Conservation (phyloP, 2,329 filamentous ascomycete genomes). For the Neodidymelliopsis sp. region DNA sequence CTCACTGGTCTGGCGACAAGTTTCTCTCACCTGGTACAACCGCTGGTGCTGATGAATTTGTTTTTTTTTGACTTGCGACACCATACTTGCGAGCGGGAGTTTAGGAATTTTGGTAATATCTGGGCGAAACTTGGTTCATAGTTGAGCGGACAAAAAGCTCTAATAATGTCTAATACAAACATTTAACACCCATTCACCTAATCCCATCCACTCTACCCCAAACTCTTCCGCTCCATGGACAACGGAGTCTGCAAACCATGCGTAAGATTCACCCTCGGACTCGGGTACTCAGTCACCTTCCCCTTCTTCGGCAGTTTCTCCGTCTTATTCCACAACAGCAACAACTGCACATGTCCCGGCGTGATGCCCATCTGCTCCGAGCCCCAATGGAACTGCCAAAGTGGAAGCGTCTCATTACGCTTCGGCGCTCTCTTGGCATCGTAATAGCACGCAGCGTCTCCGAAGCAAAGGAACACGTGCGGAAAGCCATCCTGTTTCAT, state of each 20-base stretch:
- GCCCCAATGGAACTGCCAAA: constrained; percentile 46
- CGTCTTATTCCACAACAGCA: constrained; percentile 42
- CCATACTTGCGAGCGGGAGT: too few species aligned
- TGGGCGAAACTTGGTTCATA: too few species aligned
- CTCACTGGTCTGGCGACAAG: too few species aligned
- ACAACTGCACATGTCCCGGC: constrained; percentile 40
- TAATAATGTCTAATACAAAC: too few species aligned
- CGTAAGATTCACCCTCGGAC: constrained; percentile 28
- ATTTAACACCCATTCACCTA: neutral
- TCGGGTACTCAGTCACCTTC: constrained; percentile 17
- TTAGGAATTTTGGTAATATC: too few species aligned
- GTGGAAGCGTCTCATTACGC: constrained; percentile 21
- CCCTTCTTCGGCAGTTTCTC: constrained; percentile 32
- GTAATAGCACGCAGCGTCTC: constrained; percentile 45
- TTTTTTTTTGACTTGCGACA: too few species aligned
- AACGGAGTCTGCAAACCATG: constrained; percentile 33
- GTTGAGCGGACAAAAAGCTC: too few species aligned
- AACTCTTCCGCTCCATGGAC: constrained; percentile 20
- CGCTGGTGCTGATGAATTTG: too few species aligned
- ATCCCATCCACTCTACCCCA: neutral
- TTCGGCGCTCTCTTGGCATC: constrained; percentile 38
- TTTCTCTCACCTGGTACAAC: too few species aligned
- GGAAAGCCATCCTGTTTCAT: constrained; percentile 34
- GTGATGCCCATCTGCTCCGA: constrained; percentile 44
- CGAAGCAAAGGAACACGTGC: constrained; percentile 44